Conservation (phyloP, 2,329 filamentous ascomycete species). For the Pseudonectria buxi region DNA sequence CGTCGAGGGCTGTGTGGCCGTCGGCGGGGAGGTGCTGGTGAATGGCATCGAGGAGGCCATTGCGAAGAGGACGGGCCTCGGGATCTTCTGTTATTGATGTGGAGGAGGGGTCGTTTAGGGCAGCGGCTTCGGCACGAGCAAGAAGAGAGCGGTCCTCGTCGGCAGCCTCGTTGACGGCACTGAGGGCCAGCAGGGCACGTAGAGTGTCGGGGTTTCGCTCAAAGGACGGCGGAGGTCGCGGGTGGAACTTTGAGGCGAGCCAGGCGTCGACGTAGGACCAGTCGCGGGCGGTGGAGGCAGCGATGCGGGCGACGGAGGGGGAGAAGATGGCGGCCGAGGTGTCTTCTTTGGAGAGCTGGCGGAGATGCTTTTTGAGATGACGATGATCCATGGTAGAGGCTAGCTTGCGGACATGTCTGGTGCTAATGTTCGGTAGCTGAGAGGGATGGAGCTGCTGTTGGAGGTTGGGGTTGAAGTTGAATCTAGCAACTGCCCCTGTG, state of each 20-base stretch:
- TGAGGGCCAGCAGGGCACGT: constrained; percentile 65
- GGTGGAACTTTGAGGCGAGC: constrained; percentile 64
- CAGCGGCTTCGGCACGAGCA: constrained; percentile 50
- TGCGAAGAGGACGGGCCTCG: constrained; percentile 15
- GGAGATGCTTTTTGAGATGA: constrained; percentile 5
- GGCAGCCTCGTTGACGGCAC: constrained; percentile 67
- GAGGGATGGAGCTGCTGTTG: no score
- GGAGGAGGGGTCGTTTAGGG: constrained; percentile 46
- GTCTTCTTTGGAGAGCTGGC: constrained; percentile 11
- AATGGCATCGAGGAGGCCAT: constrained; percentile 45
- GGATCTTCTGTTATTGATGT: constrained; percentile 10
- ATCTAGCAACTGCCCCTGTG: no score
- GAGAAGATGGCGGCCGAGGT: constrained; percentile 54
- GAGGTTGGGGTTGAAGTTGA: no score
- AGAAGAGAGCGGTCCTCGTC: constrained; percentile 62
- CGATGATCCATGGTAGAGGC: constrained; percentile 17
- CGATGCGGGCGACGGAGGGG: constrained; percentile 62
- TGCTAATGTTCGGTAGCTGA: no score
- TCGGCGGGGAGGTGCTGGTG: constrained; percentile 49
- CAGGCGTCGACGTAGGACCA: constrained; percentile 85
- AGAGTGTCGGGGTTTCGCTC: constrained; percentile 85
- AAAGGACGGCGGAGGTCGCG: constrained; percentile 60
- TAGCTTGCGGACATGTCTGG: constrained; percentile 1
- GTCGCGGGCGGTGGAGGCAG: constrained; percentile 77
- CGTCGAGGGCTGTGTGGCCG: constrained; percentile 48